Evolutionary conservation across 2,329 filamentous ascomycete genomes (phyloP), one percentile per base, ranked within the genome.

Genomic region (Aspergillus fischeri): DNA sequence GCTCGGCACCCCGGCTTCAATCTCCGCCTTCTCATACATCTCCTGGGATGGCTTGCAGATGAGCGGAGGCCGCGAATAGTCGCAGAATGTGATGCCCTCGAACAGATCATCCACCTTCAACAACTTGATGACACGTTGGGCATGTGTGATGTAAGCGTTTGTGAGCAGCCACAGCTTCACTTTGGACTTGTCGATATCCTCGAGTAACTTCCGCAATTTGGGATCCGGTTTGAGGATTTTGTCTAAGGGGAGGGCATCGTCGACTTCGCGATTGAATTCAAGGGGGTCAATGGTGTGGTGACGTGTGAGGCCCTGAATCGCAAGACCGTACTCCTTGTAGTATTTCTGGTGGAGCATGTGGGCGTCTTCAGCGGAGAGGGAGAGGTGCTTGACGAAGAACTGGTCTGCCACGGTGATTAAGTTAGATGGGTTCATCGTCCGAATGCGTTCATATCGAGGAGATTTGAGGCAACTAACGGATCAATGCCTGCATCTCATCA

Each of bases 241-340:
- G 68, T 97, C 91, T 3, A 99, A 82, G 0, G 94, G 92, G 24
- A 99, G 78, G 2, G 94, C 94, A 73, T 99, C 94, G 70, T 99
- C 94, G 11, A 99, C 94, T 75, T 96, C 88, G 63, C 84, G 78
- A 73, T 99, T 99, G 80, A 97, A 99, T 55, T 95, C 92, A 4
- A 99, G 81, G 1, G 94, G 90, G 68, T 97, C 91, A 67, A 99
- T 96, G 75, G 96, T 87, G 78, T 99, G 94, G 75, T 97, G 90
- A 9, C 91, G 87, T 41, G 96, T 91, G 1, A 99, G 83, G 1
- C 94, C 94, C 77, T 97, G 92, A 62, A 99, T 95, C 29, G 94
- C 94, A n/a, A 99, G 85, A 29, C 95, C 94, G 72, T 99, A 99
- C 73, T 90, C 92, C 68, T 87, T 88, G 79, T 97, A 99, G 79